Evolutionary conservation across 805 yeast genomes (phyloP).

Genomic region (Wickerhamomyces subpelliculosus): DNA sequence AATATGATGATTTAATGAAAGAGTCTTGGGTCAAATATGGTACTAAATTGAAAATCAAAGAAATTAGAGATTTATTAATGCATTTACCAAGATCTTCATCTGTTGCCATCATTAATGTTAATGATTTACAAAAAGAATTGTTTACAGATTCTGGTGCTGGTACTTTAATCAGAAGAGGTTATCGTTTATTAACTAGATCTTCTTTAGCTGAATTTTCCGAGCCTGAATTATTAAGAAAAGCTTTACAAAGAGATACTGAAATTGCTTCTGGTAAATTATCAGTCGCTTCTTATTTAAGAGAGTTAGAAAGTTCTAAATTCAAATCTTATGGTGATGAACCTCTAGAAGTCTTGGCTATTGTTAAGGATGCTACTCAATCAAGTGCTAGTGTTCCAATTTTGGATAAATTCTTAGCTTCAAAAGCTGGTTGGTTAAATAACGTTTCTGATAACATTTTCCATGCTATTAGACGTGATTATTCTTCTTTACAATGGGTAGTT

Average conservation of each 20-base stretch:
- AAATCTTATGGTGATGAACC: conserved; percentile 94
- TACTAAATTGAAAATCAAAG: conserved; percentile 93
- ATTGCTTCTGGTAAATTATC: conserved; percentile 63
- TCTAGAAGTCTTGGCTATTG: conserved; percentile 87
- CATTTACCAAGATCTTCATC: conserved; percentile 95
- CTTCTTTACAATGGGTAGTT: conserved; percentile 78
- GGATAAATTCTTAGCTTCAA: conserved; percentile 81
- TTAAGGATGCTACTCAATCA: conserved; percentile 39
- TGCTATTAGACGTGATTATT: conserved; percentile 68
- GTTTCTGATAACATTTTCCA: conserved; percentile 92
- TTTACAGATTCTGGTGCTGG: conserved; percentile 99
- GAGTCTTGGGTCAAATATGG: conserved; percentile 99
- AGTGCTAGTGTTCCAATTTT: conserved; percentile 50
- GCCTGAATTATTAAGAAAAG: conserved; percentile 71
- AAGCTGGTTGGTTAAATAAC: conserved; percentile 94
- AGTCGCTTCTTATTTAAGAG: conserved; percentile 75
- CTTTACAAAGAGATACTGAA: conserved; percentile 70
- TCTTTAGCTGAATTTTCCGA: conserved; percentile 61
- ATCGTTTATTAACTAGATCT: conserved; percentile 70
- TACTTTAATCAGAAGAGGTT: conserved; percentile 95
- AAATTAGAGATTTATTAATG: conserved; percentile 89
- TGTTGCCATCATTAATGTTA: conserved; percentile 93
- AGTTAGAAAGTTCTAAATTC: conserved; percentile 55
- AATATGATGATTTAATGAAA: conserved; percentile 82
- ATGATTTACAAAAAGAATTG: conserved; percentile 92